Evolutionary conservation across 1,139 yeast genomes (phyloP).

Genomic region (Pneumocystis oryctolagi): DNA sequence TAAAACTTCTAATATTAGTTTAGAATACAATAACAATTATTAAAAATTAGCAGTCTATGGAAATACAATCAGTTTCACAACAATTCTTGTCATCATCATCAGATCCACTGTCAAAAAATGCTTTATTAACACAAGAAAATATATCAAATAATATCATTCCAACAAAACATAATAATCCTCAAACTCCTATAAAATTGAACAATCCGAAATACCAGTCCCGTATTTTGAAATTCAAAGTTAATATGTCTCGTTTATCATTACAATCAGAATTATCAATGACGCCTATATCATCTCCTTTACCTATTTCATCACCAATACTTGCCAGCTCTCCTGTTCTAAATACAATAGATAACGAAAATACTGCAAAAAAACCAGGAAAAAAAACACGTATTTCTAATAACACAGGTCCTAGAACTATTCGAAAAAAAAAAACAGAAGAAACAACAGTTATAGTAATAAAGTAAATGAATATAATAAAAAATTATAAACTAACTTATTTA

Average conservation of each 20-base stretch:
- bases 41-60: not conserved
- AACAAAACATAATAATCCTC: not conserved
- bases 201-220: not conserved
- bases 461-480: not conserved
- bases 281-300: not conserved
- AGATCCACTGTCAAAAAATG: not conserved
- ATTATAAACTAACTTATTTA: not conserved
- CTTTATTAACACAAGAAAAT: not conserved
- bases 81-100: not conserved
- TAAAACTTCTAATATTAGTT: not conserved
- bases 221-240: not conserved
- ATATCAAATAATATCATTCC: not conserved
- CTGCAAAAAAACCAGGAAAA: not conserved
- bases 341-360: not conserved
- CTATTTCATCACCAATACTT: not conserved
- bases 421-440: not conserved
- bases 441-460: conserved; percentile 1
- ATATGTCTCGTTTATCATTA: not conserved
- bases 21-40: not conserved
- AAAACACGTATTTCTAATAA: not conserved
- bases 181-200: not conserved
- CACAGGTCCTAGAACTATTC: not conserved
- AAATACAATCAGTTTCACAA: not conserved
- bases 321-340: not conserved
- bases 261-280: not conserved